Conservation (phyloP, 768 basidiomycete genomes). For the Trametes cubensis region DNA sequence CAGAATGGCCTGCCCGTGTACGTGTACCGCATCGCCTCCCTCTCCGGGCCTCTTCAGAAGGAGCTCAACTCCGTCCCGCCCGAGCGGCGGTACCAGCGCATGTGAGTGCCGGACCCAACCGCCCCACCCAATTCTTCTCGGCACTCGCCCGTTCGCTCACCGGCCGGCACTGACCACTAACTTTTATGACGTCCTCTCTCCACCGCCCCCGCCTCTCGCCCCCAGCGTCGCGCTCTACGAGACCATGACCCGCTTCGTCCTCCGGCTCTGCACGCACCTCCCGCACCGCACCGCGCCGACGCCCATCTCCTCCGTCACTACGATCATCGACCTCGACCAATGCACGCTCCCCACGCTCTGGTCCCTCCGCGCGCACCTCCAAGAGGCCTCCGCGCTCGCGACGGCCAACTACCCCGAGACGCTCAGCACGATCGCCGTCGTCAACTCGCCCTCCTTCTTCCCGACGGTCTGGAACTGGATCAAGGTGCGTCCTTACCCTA, state of each 20-base stretch:
- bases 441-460: constrained; percentile 85
- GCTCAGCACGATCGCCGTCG: constrained; percentile 62
- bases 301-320: constrained; percentile 61
- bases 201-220: no score
- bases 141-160: not conserved
- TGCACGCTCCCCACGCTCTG: constrained; percentile 69
- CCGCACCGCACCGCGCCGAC: constrained; percentile 54
- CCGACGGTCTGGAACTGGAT: constrained; percentile 85
- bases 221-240: constrained; percentile 67
- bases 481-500: constrained; percentile 60
- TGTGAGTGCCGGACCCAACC: no score
- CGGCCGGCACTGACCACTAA: no score
- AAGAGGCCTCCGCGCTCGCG: constrained; percentile 73
- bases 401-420: constrained; percentile 86
- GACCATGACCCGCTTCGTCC: constrained; percentile 61
- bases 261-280: constrained; percentile 64
- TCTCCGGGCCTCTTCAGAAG: constrained; percentile 55
- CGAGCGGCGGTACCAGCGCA: constrained; percentile 65
- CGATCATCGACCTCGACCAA: constrained; percentile 73
- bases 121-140: not conserved
- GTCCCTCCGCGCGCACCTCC: constrained; percentile 69
- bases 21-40: constrained; percentile 72
- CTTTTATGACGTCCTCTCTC: no score
- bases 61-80: constrained; percentile 58
- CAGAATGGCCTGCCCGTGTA: constrained; percentile 73